Evolutionary conservation across 106 monocot species (phyloP), one percentile per base, ranked within the genome.

Genomic region (Posidonia australis): DNA sequence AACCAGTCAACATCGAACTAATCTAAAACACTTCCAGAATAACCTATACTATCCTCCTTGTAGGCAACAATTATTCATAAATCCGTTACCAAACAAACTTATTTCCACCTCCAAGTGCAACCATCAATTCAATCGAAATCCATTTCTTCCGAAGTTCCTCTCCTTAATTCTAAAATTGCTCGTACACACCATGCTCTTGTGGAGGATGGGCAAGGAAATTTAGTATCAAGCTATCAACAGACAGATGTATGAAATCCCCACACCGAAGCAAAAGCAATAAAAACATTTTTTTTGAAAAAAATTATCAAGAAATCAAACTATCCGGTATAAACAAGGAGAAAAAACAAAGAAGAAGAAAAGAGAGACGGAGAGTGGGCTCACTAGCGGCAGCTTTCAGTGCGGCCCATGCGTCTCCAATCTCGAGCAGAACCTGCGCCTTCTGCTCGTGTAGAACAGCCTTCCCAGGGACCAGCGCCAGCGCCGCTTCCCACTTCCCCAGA

Each of bases 401-500:
- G 46, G 58, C 64, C 88, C 84, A 88, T 58, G 78, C 68, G 51
- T 88, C 88, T 22, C 88, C 83, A 3, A 84, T 22, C 66, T 88
- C 83, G 31, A 88, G 82, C 58, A 88, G 62, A 59, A 84, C 63
- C 74, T 88, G 88, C 4, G 88, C 83, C 72, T 81, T 84, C 68
- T 88, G 88, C 69, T 88, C 88, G 63, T 88, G 88, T 21, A 88
- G 43, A 45, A 77, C 70, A 10, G 81, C 88, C 60, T 78, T 79
- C 17, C 71, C 76, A 17, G 88, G 88, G 64, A 58, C 61, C 60
- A 84, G 61, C 31, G 32, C 73, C 30, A 84, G 81, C 41, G 61
- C 61, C 43, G 76, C 75, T 76, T 84, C 88, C 88, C 81, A 88
- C 79, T 86, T 93, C 49, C 67, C 77, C 68, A 93, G 77, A 22